Base-by-base conservation (phyloP, 805 yeast species). In the Saturnispora hagleri region DNA sequence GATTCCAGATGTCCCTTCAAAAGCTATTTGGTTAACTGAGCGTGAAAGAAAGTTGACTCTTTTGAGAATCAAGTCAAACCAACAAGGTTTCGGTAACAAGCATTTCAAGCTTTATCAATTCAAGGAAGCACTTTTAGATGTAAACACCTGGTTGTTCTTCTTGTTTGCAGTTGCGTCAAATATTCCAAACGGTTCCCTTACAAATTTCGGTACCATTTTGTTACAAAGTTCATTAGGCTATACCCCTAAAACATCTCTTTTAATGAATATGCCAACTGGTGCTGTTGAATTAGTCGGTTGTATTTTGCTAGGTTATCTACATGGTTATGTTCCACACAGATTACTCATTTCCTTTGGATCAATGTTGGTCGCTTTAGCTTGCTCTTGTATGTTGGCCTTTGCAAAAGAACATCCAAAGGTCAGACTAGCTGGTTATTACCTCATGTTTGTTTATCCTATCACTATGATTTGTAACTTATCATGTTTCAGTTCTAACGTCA, bases 171-270 rank as follows among this genome's bases (percentile, higher is more conserved):
- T 74, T 50, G 73, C 73, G 22, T 60, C 75, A 31, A 63, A 73
- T 49, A 72, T 82, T 56, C 84, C 85, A 48, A 78, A 79, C 58
- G 86, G 85, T 59, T 85, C 82, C 40, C 60, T 77, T 27, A 72
- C 80, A 20, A 75, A 72, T 59, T 78, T 78, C 56, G 73, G 74
- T n/a, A 75, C 71, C 53, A 64, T 70, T 10, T 56, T 72, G 17
- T 46, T 55, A 17, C 26, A 46, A 5, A 34, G 12, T 20, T 36
- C 54, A 18, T 57, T 62, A 36, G 54, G 53, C 12, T 57, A 57
- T 36, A 53, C 60, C 1, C 49, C 56, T 17, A 47, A 40, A 15
- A n/a, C 51, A 6, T 27, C 60, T 10, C 48, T 58, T 12, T 40
- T 58, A 13, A 47, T 56, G 51, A 56, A 54, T 20, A 54, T 54